These are phyloP conservation scores for Xylaria acuta DNA, from an alignment of 495 filamentous ascomycete species.

Conservation along the genomic window DNA sequence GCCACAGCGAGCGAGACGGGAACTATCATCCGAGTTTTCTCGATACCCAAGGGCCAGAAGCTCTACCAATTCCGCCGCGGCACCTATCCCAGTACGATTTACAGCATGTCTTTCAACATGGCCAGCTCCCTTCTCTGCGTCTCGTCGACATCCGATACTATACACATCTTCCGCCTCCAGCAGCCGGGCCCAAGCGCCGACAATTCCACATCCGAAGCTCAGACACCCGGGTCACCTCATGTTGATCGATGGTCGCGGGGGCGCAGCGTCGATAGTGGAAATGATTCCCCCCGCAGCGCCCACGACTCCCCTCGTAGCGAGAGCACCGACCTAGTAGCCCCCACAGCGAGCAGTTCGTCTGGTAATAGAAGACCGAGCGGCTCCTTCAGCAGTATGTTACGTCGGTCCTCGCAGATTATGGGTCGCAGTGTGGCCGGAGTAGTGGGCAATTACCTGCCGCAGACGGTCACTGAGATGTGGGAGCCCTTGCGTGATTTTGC, in stretches of 20 bases:
- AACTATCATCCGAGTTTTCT: slow-evolving; percentile 95
- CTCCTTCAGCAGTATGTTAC: slow-evolving; percentile 85
- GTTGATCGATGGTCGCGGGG: slow-evolving; percentile 55
- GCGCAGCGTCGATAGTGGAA: slow-evolving; percentile 54
- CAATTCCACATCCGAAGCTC: slow-evolving; percentile 35
- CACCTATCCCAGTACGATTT: slow-evolving; percentile 91
- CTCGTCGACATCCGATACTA: slow-evolving; percentile 93
- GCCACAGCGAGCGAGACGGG: slow-evolving; percentile 97
- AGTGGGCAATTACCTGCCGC: slow-evolving; percentile 89
- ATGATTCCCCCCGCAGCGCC: slow-evolving; percentile 52
- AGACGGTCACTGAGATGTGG: slow-evolving; percentile 95
- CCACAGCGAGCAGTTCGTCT: slow-evolving; percentile 51
- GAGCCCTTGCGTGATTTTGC: slow-evolving; percentile 95
- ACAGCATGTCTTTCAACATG: slow-evolving; percentile 99
- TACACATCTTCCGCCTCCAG: slow-evolving; percentile 90
- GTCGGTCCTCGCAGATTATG: slow-evolving; percentile 96
- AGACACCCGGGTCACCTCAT: slow-evolving; percentile 45
- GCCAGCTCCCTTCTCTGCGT: slow-evolving; percentile 92
- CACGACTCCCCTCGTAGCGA: slow-evolving; percentile 54
- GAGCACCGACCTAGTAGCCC: slow-evolving; percentile 42
- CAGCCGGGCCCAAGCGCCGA: slow-evolving; percentile 38
- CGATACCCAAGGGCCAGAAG: slow-evolving; percentile 85
- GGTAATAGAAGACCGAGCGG: slow-evolving; percentile 58
- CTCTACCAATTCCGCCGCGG: slow-evolving; percentile 94
- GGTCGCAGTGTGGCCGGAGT: slow-evolving; percentile 87